Conservation (phyloP, 345 rosid genomes). For the Salix udensis region DNA sequence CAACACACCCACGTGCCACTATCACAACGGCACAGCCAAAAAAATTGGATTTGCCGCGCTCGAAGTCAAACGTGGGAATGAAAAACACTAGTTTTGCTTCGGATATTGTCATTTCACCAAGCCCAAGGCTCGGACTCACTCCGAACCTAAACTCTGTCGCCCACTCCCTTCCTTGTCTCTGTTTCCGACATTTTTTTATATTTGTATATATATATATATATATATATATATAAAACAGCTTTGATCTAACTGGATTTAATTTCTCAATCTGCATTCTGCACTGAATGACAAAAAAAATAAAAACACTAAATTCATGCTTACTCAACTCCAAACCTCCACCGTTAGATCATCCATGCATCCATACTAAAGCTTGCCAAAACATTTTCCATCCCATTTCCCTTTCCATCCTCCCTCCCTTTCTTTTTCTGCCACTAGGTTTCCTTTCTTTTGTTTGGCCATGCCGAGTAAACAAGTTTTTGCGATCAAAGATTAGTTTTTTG, state of each 20-base stretch:
- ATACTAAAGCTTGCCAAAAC: background rate
- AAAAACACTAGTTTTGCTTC: slow-evolving; percentile 18
- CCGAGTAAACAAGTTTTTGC: background rate
- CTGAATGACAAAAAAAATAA: background rate
- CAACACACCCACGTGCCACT: slow-evolving; percentile 8
- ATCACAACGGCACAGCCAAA: background rate
- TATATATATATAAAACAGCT: background rate
- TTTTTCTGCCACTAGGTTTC: background rate
- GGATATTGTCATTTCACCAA: slow-evolving; percentile 23
- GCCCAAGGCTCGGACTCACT: slow-evolving; percentile 13
- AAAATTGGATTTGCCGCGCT: slow-evolving; percentile 39
- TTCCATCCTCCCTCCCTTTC: background rate
- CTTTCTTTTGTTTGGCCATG: background rate
- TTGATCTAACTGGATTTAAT: background rate
- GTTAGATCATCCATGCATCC: background rate
- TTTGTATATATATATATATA: no score
- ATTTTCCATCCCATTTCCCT: background rate
- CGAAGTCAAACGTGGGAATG: slow-evolving; percentile 18
- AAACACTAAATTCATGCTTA: slow-evolving; percentile 1
- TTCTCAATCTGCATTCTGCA: background rate
- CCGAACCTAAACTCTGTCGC: slow-evolving; percentile 1
- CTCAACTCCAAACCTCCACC: slow-evolving; percentile 5
- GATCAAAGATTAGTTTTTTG: background rate
- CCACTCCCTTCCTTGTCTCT: slow-evolving; percentile 3
- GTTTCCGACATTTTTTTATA: background rate